phyloP scores from a whole-genome alignment of 2,329 filamentous ascomycete genomes.

The Nemania abortiva region DNA sequence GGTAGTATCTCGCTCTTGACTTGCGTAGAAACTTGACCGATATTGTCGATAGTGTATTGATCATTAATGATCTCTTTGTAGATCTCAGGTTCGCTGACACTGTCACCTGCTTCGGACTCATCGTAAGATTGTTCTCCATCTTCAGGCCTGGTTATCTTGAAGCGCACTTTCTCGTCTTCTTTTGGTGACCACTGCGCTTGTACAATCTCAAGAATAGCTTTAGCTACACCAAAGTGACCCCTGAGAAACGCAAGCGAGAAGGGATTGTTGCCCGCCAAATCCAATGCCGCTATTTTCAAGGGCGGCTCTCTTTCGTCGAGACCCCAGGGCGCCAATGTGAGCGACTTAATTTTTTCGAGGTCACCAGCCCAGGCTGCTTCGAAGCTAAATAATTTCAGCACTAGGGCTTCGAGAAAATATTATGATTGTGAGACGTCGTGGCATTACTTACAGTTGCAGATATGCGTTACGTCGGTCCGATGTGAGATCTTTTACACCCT shows the following conservation, averaged over 20 bases:
- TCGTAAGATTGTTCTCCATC: slow-evolving; percentile 53
- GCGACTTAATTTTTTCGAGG: slow-evolving; percentile 70
- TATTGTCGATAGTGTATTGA: slow-evolving; percentile 79
- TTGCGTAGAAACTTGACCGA: slow-evolving; percentile 75
- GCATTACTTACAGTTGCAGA: slow-evolving; percentile 65
- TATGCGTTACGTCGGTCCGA: slow-evolving; percentile 70
- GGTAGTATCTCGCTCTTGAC: slow-evolving; percentile 75
- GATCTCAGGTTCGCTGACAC: slow-evolving; percentile 58
- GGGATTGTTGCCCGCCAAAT: slow-evolving; percentile 65
- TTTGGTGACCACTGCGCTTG: slow-evolving; percentile 74
- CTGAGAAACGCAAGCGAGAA: slow-evolving; percentile 77
- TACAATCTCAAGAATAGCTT: slow-evolving; percentile 76
- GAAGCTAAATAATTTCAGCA: slow-evolving; percentile 62
- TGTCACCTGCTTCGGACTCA: slow-evolving; percentile 53
- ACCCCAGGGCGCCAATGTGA: slow-evolving; percentile 72
- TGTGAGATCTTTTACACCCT: slow-evolving; percentile 65
- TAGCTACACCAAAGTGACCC: slow-evolving; percentile 73
- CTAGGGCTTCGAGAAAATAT: background rate
- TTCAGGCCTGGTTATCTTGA: slow-evolving; percentile 57
- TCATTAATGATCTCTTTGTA: slow-evolving; percentile 70
- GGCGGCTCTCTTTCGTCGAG: slow-evolving; percentile 66
- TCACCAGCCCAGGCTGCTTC: slow-evolving; percentile 82
- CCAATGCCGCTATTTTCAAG: slow-evolving; percentile 71
- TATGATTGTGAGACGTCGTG: slow-evolving; percentile 29
- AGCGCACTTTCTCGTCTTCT: slow-evolving; percentile 64